These are phyloP conservation scores for Fusarium sp. DNA, from an alignment of 2,329 filamentous ascomycete species.

Conservation along the genomic window DNA sequence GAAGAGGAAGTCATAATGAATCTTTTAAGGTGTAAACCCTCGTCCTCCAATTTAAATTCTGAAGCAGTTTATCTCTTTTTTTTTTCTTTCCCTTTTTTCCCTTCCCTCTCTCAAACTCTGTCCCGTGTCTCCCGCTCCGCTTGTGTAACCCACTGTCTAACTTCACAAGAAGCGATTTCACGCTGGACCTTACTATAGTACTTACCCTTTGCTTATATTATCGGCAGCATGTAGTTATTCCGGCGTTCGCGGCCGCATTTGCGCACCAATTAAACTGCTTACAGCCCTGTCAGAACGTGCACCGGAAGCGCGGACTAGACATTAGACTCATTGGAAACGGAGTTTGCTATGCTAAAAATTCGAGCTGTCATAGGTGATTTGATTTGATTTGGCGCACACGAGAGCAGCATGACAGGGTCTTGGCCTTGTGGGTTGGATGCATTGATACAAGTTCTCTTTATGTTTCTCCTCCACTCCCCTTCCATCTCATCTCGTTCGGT, in stretches of 20 bases:
- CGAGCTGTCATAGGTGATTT: conserved; percentile 5
- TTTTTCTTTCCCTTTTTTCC: no score
- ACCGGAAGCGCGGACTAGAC: conserved; percentile 31
- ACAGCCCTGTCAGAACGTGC: conserved; percentile 27
- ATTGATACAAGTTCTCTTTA: not conserved
- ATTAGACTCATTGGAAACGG: conserved; percentile 20
- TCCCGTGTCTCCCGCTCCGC: conserved; percentile 15
- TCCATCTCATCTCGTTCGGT: not conserved
- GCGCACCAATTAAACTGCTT: conserved; percentile 35
- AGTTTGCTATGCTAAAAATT: not conserved
- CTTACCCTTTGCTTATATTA: conserved; percentile 10
- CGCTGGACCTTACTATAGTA: not conserved
- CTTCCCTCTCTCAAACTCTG: not conserved
- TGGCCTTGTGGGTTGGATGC: conserved; percentile 6
- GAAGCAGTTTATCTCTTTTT: not conserved
- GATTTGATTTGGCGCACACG: not conserved
- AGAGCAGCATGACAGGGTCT: conserved; percentile 1
- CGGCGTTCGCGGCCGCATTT: conserved; percentile 25
- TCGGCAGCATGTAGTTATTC: conserved; percentile 20
- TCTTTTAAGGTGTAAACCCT: not conserved
- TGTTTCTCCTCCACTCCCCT: not conserved
- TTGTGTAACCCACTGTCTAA: conserved; percentile 14
- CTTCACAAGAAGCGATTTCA: not conserved
- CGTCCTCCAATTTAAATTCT: not conserved
- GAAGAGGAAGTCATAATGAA: not conserved